These are phyloP conservation scores for Taphrina deformans DNA, from an alignment of 1,139 yeast species.

Conservation along the genomic window DNA sequence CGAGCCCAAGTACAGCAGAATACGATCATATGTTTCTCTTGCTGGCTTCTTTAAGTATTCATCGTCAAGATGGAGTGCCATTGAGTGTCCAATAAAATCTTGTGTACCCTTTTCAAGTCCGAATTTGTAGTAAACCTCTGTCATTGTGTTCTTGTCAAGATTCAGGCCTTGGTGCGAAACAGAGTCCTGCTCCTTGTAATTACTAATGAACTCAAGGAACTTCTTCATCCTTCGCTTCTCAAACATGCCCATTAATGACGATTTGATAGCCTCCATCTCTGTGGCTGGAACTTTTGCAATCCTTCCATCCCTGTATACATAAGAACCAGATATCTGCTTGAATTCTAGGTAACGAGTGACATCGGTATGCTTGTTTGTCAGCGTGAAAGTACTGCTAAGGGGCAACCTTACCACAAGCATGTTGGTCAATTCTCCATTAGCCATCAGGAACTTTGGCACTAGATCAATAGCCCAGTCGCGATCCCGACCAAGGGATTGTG, in stretches of 20 bases:
- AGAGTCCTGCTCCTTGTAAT: slow-evolving; percentile 72
- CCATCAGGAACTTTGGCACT: slow-evolving; percentile 96
- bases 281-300: slow-evolving; percentile 94
- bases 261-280: slow-evolving; percentile 75
- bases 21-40: slow-evolving; percentile 85
- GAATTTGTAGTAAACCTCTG: slow-evolving; percentile 81
- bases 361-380: slow-evolving; percentile 62
- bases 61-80: slow-evolving; percentile 96
- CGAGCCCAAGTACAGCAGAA: slow-evolving; percentile 79
- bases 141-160: slow-evolving; percentile 86
- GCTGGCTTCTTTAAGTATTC: slow-evolving; percentile 87
- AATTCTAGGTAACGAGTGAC: slow-evolving; percentile 95
- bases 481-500: slow-evolving; percentile 75
- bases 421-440: slow-evolving; percentile 95
- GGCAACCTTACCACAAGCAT: slow-evolving; percentile 56
- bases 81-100: slow-evolving; percentile 96
- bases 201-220: slow-evolving; percentile 83
- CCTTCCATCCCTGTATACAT: slow-evolving; percentile 85
- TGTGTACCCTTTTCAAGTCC: slow-evolving; percentile 92
- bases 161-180: slow-evolving; percentile 85
- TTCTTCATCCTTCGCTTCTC: slow-evolving; percentile 94
- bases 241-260: slow-evolving; percentile 92
- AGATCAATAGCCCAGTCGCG: slow-evolving; percentile 98
- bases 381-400: neutral
- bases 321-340: slow-evolving; percentile 92